Base-by-base conservation (phyloP, 2,329 filamentous ascomycete species). In the Exophiala viscosa region DNA sequence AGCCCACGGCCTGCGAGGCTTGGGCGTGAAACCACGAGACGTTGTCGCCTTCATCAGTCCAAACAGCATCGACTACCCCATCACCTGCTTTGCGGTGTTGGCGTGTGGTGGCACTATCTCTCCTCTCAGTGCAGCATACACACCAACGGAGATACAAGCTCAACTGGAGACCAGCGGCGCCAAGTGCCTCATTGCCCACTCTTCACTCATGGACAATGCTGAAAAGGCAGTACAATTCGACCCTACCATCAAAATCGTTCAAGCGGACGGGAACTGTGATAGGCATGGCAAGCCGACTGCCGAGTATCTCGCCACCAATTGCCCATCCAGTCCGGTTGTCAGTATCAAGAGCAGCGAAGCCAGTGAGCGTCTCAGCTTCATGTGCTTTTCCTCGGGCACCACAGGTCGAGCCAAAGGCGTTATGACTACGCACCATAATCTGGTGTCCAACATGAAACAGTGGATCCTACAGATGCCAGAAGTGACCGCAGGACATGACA, bases 41-140 rank as follows among this genome's bases (percentile, higher is more conserved):
- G 80, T 79, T 0, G 76, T 85, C 1, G 74, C 80, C 0, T 68
- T 86, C 1, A 86, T 85, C 67, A 78, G 76, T 48, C 88, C 90
- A 15, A 96, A 97, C 68, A 84, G 80, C 68, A 86, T 96, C 65
- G 91, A 96, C 69, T 90, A 86, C 1, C 85, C 89, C 1, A 76
- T 86, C 2, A 70, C 90, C 41, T 89, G 83, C 69, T 90, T 88
- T 77, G 91, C 90, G 17, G 79, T 83, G 10, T 82, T 86, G 61
- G 96, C 89, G 86, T 87, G 89, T 1, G 91, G 90, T 42, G 90
- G 88, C 31, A 76, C 88, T 41, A 73, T 89, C 7, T 90, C 86
- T 13, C 90, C 91, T 0, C 90, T 89, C 3, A 96, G 96, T 66
- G 90, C 90, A 15, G 83, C 84, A 3, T 96, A 96, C 70, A 95